Conservation (phyloP, 2,329 filamentous ascomycete species). For the Aspergillus candidus region DNA sequence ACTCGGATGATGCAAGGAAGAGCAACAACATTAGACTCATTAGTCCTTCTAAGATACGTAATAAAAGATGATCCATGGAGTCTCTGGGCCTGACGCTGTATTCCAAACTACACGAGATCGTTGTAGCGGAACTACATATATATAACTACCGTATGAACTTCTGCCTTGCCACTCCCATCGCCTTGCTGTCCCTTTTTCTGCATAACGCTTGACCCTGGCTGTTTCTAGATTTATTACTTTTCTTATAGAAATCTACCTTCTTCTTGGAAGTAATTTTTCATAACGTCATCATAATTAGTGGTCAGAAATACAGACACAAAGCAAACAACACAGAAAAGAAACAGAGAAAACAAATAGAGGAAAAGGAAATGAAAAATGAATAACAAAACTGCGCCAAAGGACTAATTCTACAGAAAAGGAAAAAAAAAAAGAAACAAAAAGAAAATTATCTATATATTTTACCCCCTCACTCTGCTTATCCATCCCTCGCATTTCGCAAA, state of each 20-base stretch:
- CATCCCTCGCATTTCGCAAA: slow-evolving; percentile 53
- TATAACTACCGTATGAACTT: too few relatives aligned
- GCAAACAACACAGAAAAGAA: slow-evolving; percentile 3
- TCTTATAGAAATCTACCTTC: too few relatives aligned
- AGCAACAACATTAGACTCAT: too few relatives aligned
- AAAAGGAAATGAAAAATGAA: background rate
- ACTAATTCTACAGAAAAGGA: slow-evolving; percentile 1
- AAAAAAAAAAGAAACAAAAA: slow-evolving; percentile 3
- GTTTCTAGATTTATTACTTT: background rate
- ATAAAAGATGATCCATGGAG: too few relatives aligned
- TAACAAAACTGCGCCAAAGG: background rate
- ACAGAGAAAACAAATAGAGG: slow-evolving; percentile 1
- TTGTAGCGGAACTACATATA: too few relatives aligned
- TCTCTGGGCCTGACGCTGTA: too few relatives aligned
- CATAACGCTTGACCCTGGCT: too few relatives aligned
- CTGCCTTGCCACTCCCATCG: background rate
- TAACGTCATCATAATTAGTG: background rate
- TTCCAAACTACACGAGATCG: too few relatives aligned
- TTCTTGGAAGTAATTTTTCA: background rate
- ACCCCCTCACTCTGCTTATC: slow-evolving; percentile 11
- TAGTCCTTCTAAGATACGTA: too few relatives aligned
- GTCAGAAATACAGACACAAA: background rate
- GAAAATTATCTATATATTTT: slow-evolving; percentile 13
- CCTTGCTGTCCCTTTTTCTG: background rate
- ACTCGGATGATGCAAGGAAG: too few relatives aligned